Evolutionary conservation across 2,329 filamentous ascomycete species (phyloP).

Genomic region (Aspergillus sp.): DNA sequence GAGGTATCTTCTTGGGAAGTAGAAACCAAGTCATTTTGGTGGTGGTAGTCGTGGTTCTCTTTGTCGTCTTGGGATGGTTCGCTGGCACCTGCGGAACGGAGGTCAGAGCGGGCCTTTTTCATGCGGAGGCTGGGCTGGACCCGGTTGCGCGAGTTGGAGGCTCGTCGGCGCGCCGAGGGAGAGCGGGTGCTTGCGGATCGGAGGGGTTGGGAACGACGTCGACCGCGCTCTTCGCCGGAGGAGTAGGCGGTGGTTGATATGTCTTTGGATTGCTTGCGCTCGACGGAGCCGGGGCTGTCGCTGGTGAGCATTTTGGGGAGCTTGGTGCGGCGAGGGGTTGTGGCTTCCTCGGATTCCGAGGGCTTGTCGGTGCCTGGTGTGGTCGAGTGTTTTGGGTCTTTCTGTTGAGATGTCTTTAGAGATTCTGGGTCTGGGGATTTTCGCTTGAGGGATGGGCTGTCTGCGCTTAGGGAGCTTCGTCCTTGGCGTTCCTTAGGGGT

Average conservation of each 20-base stretch:
- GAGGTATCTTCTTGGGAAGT: constrained; percentile 10
- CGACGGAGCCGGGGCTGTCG: constrained; percentile 39
- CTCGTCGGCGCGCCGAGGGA: constrained; percentile 17
- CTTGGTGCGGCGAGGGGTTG: constrained; percentile 30
- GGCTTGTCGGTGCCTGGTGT: constrained; percentile 13
- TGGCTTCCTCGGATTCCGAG: constrained; percentile 22
- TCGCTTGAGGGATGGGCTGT: constrained; percentile 39
- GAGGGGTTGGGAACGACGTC: constrained; percentile 22
- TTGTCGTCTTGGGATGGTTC: constrained; percentile 12
- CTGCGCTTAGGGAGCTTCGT: constrained; percentile 27
- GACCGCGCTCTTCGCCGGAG: constrained; percentile 17
- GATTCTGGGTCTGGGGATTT: constrained; percentile 38
- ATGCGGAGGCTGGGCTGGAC: constrained; percentile 22
- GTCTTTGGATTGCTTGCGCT: constrained; percentile 28
- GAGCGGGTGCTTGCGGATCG: constrained; percentile 23
- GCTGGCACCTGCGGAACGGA: constrained; percentile 23
- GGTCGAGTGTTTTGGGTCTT: constrained; percentile 6
- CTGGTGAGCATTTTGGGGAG: constrained; percentile 33
- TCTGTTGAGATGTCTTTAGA: constrained; percentile 6
- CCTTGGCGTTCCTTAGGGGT: constrained; percentile 4
- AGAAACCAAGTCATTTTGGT: background rate
- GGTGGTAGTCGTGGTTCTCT: constrained; percentile 16
- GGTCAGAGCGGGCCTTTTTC: constrained; percentile 24
- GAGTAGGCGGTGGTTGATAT: background rate
- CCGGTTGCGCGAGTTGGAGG: constrained; percentile 26